These are phyloP conservation scores for Panaeolus papilionaceus DNA, from an alignment of 768 basidiomycete species.

Conservation along the genomic window DNA sequence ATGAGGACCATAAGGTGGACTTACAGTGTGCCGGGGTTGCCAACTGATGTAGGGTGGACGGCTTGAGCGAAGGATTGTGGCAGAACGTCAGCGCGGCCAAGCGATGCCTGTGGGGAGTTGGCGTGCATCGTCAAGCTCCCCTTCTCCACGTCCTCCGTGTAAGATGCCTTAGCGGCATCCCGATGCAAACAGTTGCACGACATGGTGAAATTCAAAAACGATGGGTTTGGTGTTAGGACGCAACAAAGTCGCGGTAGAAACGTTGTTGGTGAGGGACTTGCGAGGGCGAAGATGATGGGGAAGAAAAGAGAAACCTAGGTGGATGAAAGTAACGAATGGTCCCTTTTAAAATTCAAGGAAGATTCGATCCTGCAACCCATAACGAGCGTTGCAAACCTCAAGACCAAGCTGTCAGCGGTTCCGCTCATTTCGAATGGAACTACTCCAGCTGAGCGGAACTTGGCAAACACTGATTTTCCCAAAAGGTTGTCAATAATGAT, in stretches of 20 bases:
- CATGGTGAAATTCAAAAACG: neutral
- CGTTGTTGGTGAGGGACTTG: neutral
- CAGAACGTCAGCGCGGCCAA: constrained; percentile 11
- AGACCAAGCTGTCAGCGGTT: neutral
- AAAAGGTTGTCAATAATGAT: neutral
- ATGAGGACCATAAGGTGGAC: constrained; percentile 23
- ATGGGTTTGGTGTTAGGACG: neutral
- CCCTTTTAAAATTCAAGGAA: neutral
- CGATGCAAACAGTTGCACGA: neutral
- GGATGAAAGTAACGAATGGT: neutral
- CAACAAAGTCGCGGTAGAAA: neutral
- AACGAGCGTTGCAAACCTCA: neutral
- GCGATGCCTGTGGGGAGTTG: constrained; percentile 11
- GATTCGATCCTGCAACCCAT: neutral
- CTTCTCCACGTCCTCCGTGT: constrained; percentile 11
- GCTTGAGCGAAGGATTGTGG: constrained; percentile 24
- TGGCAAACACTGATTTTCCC: neutral
- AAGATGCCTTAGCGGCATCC: constrained; percentile 1
- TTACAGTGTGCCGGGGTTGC: constrained; percentile 67
- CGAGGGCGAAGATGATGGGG: neutral
- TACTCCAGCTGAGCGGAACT: neutral
- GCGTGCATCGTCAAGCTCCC: constrained; percentile 8
- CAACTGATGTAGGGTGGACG: constrained; percentile 46
- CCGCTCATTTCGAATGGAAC: neutral
- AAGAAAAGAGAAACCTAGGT: neutral